Evolutionary conservation across 306 rosid genomes (phyloP), one percentile per base, ranked within the genome.

Genomic region (Betula pendula): DNA sequence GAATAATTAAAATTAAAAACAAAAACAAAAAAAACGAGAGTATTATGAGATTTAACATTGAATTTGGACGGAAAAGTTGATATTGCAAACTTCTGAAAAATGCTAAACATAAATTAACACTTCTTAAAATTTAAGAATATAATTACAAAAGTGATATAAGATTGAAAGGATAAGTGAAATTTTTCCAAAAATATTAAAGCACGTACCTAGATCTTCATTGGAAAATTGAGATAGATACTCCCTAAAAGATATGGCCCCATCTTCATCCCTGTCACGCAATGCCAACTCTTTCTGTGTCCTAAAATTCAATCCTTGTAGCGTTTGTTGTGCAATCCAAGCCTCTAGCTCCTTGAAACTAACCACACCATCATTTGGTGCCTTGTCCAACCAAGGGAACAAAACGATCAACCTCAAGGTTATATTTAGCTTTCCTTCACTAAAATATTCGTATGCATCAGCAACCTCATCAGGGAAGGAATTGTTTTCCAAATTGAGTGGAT

Each of bases 141-240:
- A n/a, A n/a, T n/a, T n/a, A n/a, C n/a, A n/a, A n/a, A n/a, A n/a
- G n/a, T n/a, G n/a, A n/a, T n/a, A n/a, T n/a, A n/a, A n/a, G n/a
- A n/a, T n/a, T n/a, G n/a, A n/a, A n/a, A n/a, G n/a, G n/a, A n/a
- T n/a, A n/a, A n/a, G n/a, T n/a, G n/a, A n/a, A n/a, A n/a, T n/a
- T n/a, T n/a, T n/a, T n/a, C n/a, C n/a, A n/a, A n/a, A n/a, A n/a
- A n/a, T n/a, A n/a, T n/a, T n/a, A n/a, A n/a, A n/a, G n/a, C n/a
- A n/a, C n/a, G n/a, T n/a, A 93, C 97, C 91, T 47, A 87, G 66
- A 76, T 88, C 92, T 29, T 78, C 45, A 2, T 81, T 71, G 19
- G 92, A 79, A 78, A 94, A 86, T 11, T 88, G 83, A 50, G 97
- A 96, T 22, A 89, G 79, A 70, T 87, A 90, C 70, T 94, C 98